Evolutionary conservation across 1,284 basidiomycete species (phyloP).

Genomic region (Hemileia vastatrix): DNA sequence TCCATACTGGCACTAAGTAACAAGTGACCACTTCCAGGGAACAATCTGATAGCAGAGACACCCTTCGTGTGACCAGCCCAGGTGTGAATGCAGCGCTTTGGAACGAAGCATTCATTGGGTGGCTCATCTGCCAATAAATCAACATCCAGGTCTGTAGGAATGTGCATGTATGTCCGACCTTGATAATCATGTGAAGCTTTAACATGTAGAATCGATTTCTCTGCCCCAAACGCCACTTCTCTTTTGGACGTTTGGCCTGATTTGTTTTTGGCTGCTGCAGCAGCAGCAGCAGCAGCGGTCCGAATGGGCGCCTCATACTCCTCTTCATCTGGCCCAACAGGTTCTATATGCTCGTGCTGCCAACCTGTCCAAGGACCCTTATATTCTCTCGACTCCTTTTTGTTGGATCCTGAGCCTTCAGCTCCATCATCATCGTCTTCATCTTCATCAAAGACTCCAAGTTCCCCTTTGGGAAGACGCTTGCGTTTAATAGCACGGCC

Average conservation of each 20-base stretch:
- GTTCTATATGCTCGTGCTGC: constrained; percentile 61
- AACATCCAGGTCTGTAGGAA: constrained; percentile 59
- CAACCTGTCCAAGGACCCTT: constrained; percentile 94
- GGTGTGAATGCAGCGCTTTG: constrained; percentile 89
- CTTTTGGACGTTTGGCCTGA: constrained; percentile 61
- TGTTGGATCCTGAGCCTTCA: constrained; percentile 28
- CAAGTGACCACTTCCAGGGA: constrained; percentile 86
- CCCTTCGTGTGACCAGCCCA: constrained; percentile 98
- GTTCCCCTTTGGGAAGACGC: constrained; percentile 64
- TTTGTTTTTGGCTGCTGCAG: constrained; percentile 45
- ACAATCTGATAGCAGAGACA: constrained; percentile 81
- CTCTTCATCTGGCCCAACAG: constrained; percentile 50
- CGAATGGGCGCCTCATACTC: constrained; percentile 56
- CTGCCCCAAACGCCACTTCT: constrained; percentile 68
- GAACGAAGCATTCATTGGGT: constrained; percentile 82
- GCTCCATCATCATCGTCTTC: constrained; percentile 20
- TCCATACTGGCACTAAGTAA: constrained; percentile 93
- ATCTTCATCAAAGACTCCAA: constrained; percentile 52
- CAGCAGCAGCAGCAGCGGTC: constrained; percentile 55
- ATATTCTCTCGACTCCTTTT: too few relatives aligned
- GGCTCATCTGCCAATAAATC: constrained; percentile 60
- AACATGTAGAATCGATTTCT: constrained; percentile 87
- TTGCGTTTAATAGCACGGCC: constrained; percentile 78
- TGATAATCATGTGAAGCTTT: constrained; percentile 96
- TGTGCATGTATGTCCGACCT: constrained; percentile 94